Evolutionary conservation across 495 filamentous ascomycete species (phyloP), one percentile per base, ranked within the genome.

Genomic region (Talaromyces thailandensis): DNA sequence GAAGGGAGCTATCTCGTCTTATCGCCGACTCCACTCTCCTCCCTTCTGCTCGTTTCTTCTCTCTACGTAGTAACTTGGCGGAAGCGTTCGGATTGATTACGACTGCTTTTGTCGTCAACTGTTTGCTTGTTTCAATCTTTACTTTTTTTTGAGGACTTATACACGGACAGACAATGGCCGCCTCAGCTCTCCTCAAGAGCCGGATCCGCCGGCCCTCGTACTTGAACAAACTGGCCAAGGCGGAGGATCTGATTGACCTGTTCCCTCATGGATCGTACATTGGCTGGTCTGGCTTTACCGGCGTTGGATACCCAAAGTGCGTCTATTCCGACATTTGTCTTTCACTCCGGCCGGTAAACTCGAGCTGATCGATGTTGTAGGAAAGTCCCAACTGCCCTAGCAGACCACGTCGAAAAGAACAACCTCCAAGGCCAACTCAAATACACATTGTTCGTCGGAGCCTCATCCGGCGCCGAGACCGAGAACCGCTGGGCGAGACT

Each of bases 221-320:
- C 73, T 79, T 94, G 56, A 89, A 84, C 63, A 94, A 92, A 78
- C 76, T 96, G 25, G 86, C 87, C 63, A 84, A 82, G 61, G 84
- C 92, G 43, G 86, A 93, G 73, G 91, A 95, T 73, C 74, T 95
- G 59, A 79, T 96, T 56, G 80, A 87, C 60, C 80, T 87, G 37
- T 95, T 95, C 69, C 92, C 91, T 57, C 80, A 94, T 82, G 87
- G 86, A 70, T 73, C 88, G 8, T 93, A 93, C 70, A 82, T 96
- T 69, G 90, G 91, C 62, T 95, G 91, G 91, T 90, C 87, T 65
- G 92, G 92, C 25, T 96, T 96, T 72, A 96, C 92, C 25, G 92
- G 90, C 67, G 90, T 93, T 58, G 92, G 92, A 59, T 95, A 95
- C 74, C 90, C 90, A 58, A 94, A 94, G 88, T 88, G 79, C 50